Evolutionary conservation across 306 rosid genomes (phyloP), one percentile per base, ranked within the genome.

Genomic region (Prunus fruticosa): DNA sequence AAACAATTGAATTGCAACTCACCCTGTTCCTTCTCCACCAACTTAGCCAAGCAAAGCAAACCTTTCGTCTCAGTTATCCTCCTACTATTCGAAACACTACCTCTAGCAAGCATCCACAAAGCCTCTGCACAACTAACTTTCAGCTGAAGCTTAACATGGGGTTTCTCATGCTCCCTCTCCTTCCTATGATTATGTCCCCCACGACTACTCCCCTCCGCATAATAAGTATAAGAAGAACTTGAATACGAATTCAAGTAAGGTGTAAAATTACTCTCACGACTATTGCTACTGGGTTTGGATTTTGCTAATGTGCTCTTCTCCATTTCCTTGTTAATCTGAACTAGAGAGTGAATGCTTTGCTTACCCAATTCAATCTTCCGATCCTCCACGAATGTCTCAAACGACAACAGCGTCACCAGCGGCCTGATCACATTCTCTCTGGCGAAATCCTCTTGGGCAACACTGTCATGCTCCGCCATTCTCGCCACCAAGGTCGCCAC

Each of bases 21-120:
- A 3, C 93, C 97, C 72, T 78, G 78, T 49, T 91, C 97, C 76
- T 83, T 86, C 81, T 91, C 91, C 75, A 91, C 86, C 81, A 89
- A 61, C 82, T 86, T 91, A 5, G 95, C 97, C 88, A 91, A 89
- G 78, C 95, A 91, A 79, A 91, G 95, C 81, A 91, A 76, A 32
- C 97, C 95, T 77, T 91, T 91, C 1, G 96, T 90, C 89, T 91
- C 97, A 0, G 89, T 86, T 76, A 91, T 86, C 82, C 86, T 88
- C 87, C 81, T 82, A 80, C 95, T 86, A 38, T 91, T 91, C 2
- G 86, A 65, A 64, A 88, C 88, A 75, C 95, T 91, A 30, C 87
- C 90, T 49, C 54, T 83, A 0, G 93, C 88, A n/a, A 91, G 95
- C 95, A 86, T 88, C 92, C 97, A 91, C 87, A 91, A 74, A 3